Evolutionary conservation across 768 basidiomycete genomes (phyloP), one percentile per base, ranked within the genome.

Genomic region (Podaxis sp.): DNA sequence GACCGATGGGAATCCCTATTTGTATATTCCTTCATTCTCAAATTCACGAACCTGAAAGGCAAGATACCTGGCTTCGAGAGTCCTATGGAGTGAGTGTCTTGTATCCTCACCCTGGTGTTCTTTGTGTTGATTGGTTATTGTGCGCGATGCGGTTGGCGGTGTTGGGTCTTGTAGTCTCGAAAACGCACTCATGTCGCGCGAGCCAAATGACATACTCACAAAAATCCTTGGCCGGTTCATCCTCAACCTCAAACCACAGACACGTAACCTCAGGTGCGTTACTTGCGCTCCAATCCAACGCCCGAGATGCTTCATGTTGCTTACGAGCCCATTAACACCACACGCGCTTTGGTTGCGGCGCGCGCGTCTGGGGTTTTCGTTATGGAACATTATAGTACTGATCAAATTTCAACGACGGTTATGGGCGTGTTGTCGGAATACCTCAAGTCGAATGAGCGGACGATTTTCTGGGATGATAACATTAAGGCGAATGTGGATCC

Each of bases 1-100:
- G 88, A 89, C 77, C 89, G 89, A 75, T 94, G 93, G 93, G 93
- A 94, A 77, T 85, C 88, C 4, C 75, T 91, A 66, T 94, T 93
- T 74, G 85, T 94, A 40, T 94, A 92, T 74, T 84, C 87, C 33
- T 94, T 94, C 77, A 87, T 94, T 66, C 86, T 84, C 78, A 91
- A 85, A 75, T 94, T 91, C 78, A 91, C 91, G 24, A 79, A 82
- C 74, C 78, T 94, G 68, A 85, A 84, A 66, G 79, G 80, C 63
- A 92, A 91, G 75, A 79, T 91, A 41, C 90, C 91, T 73, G 91
- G 92, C 60, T 76, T 94, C 63, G 86, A 93, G 70, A 82, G 86
- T 66, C 85, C 90, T 53, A 88, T 89, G 87, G 91, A 93, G 93
- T 94, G 76, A 78, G 92, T 84, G 38, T 25, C 61, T 63, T 66